Evolutionary conservation across 2,329 filamentous ascomycete species (phyloP), one percentile per base, ranked within the genome.

Genomic region (Coniochaeta pulveracea): DNA sequence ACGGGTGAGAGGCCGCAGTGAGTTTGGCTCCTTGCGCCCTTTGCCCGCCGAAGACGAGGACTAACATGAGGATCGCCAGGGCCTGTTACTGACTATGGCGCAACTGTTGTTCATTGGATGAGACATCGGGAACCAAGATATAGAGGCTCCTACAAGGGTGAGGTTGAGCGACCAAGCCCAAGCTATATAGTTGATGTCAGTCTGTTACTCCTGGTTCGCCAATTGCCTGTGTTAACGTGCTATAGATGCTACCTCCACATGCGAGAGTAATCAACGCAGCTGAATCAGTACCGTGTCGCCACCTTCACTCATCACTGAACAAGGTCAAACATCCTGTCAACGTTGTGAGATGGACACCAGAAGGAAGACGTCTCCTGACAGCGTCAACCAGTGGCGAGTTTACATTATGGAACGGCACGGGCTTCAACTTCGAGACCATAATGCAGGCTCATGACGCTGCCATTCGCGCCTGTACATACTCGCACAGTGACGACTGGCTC

Each of bases 381-480:
- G 91, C 86, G 15, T 93, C 88, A 0, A 93, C 86, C 44, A 96
- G 89, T 54, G 91, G 91, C 50, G 91, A 98, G 55, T 98, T 98
- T 49, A 98, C 93, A 24, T 61, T 98, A 4, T 98, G 91, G 91
- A 98, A 98, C 54, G 91, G 91, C 41, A 96, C 89, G 26, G 89
- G 86, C 16, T 98, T 98, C 71, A 96, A 98, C 57, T 98, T 98
- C 48, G 91, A 98, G 61, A 96, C 91, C 4, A 95, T 98, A 18
- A 95, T 95, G 83, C 88, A 94, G 64, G 89, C 89, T 24, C 89
- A 96, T 56, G 89, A 95, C 57, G 77, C 79, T 35, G 83, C 85
- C 23, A 86, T 94, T 43, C 75, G 85, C 45, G 79, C 82, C 8
- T 67, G 88, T 28, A 76, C 77, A 43, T 98, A 94, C 64, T 93